These are phyloP conservation scores for Pestalotiopsis sp. DNA, from an alignment of 2,329 filamentous ascomycete genomes.

Conservation along the genomic window DNA sequence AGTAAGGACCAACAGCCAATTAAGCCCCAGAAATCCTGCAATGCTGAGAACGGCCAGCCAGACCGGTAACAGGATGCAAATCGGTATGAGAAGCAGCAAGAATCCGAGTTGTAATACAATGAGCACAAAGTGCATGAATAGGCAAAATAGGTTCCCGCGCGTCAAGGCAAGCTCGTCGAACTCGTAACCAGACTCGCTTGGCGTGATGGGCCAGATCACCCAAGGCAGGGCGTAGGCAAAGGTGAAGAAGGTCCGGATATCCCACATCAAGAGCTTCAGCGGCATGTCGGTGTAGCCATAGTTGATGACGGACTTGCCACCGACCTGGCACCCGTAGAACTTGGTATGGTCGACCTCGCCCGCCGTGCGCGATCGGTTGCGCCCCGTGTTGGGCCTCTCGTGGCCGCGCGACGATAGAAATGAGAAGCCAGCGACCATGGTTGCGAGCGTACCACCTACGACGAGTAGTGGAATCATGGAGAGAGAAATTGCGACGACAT, in stretches of 20 bases:
- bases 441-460: background rate
- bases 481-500: background rate
- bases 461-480: background rate
- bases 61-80: conserved; percentile 46
- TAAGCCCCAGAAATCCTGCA: conserved; percentile 46
- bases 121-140: conserved; percentile 60
- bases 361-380: conserved; percentile 4
- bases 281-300: conserved; percentile 62
- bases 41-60: conserved; percentile 45
- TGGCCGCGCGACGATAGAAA: background rate
- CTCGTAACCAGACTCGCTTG: conserved; percentile 46
- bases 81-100: conserved; percentile 53
- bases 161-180: conserved; percentile 67
- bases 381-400: conserved; percentile 1
- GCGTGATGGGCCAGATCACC: conserved; percentile 58
- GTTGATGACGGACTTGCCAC: conserved; percentile 56
- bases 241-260: conserved; percentile 56
- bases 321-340: conserved; percentile 60
- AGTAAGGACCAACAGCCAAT: conserved; percentile 50
- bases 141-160: conserved; percentile 53
- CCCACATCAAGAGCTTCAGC: conserved; percentile 49
- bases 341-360: conserved; percentile 35
- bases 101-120: conserved; percentile 60
- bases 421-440: background rate
- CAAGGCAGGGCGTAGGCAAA: conserved; percentile 59